Percentiles rank a stretch among this genome's conserved stretches.
Evolutionary conservation across 2,329 filamentous ascomycete species (phyloP).

Genomic region (Monosporascus sp.): DNA sequence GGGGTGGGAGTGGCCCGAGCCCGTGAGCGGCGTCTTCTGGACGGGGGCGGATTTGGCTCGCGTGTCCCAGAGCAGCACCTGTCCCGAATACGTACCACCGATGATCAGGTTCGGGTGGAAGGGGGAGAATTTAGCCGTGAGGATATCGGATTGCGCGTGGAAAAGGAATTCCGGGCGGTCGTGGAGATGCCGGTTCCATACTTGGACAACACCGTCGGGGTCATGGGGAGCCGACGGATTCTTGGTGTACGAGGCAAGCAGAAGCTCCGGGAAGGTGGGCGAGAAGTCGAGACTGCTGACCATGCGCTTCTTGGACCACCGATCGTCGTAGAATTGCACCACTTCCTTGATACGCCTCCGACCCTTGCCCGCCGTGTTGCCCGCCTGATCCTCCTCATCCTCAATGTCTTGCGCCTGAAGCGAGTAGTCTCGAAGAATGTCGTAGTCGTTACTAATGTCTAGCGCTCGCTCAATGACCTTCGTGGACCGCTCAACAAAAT

Average conservation of each 20-base stretch:
- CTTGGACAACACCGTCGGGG: constrained; percentile 85
- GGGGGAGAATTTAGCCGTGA: constrained; percentile 96
- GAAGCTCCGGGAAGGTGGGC: constrained; percentile 86
- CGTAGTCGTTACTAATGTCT: constrained; percentile 76
- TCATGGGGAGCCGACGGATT: constrained; percentile 93
- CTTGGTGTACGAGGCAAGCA: constrained; percentile 94
- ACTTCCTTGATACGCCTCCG: constrained; percentile 78
- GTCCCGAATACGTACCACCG: constrained; percentile 92
- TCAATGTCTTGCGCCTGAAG: constrained; percentile 69
- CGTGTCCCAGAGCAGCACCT: constrained; percentile 96
- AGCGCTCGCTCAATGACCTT: constrained; percentile 95
- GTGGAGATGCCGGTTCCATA: constrained; percentile 96
- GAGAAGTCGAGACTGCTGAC: constrained; percentile 95
- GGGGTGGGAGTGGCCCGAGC: constrained; percentile 91
- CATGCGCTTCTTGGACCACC: constrained; percentile 97
- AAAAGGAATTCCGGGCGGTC: constrained; percentile 95
- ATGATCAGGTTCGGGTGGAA: constrained; percentile 96
- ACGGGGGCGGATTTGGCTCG: constrained; percentile 83
- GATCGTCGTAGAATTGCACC: constrained; percentile 87
- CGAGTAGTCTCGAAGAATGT: constrained; percentile 92
- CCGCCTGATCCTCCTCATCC: constrained; percentile 75
- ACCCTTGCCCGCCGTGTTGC: constrained; percentile 64
- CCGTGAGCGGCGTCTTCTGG: constrained; percentile 92
- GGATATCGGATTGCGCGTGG: constrained; percentile 90
- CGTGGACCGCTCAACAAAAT: constrained; percentile 91